These are phyloP conservation scores for Quercus rubra DNA, from an alignment of 306 rosid genomes.

Conservation along the genomic window DNA sequence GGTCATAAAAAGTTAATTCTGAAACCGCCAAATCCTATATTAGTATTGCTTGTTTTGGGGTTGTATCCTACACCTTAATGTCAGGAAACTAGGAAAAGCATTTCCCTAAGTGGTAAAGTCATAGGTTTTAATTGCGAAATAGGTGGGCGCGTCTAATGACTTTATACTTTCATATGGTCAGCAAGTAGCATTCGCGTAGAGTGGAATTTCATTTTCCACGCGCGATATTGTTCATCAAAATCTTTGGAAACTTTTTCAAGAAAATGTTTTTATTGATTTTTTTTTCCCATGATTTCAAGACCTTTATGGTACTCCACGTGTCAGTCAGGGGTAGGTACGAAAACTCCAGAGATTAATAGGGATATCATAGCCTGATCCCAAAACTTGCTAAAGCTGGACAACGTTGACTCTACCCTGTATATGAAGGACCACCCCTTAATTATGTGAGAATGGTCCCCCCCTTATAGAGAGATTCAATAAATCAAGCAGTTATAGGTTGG, in stretches of 20 bases:
- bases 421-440: conserved; percentile 5
- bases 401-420: neutral
- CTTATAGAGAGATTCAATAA: conserved; percentile 1
- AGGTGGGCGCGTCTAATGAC: conserved; percentile 3
- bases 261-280: neutral
- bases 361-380: neutral
- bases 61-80: neutral
- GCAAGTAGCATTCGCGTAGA: neutral
- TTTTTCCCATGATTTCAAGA: too few species aligned
- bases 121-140: neutral
- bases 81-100: neutral
- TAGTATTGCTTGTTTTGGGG: neutral
- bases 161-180: neutral
- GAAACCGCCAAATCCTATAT: neutral
- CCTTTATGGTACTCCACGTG: neutral
- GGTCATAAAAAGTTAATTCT: too few species aligned
- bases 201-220: neutral
- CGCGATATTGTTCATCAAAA: neutral
- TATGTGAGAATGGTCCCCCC: conserved; percentile 14
- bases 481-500: conserved; percentile 9
- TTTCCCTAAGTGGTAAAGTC: neutral
- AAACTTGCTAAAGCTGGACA: neutral
- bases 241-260: neutral
- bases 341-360: conserved; percentile 2
- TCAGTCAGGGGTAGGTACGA: neutral